Base-by-base conservation (phyloP, 768 basidiomycete genomes). In the Suillus alpinus region DNA sequence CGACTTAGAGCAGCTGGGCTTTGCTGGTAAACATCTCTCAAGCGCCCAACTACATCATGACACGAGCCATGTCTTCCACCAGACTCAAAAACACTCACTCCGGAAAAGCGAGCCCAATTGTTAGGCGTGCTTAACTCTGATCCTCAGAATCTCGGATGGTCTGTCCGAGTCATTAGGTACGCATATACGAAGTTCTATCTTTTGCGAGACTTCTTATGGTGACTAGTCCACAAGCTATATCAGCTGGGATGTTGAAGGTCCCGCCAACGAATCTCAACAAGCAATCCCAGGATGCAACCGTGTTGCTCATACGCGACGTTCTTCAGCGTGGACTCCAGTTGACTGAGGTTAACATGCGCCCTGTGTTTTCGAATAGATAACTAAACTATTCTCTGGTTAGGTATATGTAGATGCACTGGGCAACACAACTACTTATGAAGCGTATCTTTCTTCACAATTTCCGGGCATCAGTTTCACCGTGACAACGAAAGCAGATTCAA, bases 401-500 rank as follows among this genome's bases (percentile, higher is more conserved):
- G 88, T 94, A 20, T 97, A 89, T 67, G 96, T 99, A 60, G 97
- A 99, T 70, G 95, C 97, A 0, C 83, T 99, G 4, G 97, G 97
- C 18, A 88, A 86, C 16, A 90, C 94, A 1, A 83, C 85, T 18
- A 87, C 88, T 50, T 98, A 97, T 75, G 86, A 97, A 76, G 80
- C 83, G 26, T 90, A 92, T 68, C 84, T 99, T 2, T 88, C 91
- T 13, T 80, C 81, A 7, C 69, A 87, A 36, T 99, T 98, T 73
- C 92, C 93, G 0, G 86, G 84, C 7, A 91, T 98, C 64, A 76
- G 78, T 43, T 95, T 99, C 71, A 95, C 92, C 0, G 97, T 99
- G 26, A 83, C 87, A 10, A 85, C 86, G 31, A 98, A 99, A 74
- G 97, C 97, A 16, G 97, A 99, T 69, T 87, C 88, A n/a, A 87